Percentiles rank a stretch among this genome's conserved stretches.
phyloP scores from a whole-genome alignment of 345 rosid genomes.

The Melastoma malabathricum region DNA sequence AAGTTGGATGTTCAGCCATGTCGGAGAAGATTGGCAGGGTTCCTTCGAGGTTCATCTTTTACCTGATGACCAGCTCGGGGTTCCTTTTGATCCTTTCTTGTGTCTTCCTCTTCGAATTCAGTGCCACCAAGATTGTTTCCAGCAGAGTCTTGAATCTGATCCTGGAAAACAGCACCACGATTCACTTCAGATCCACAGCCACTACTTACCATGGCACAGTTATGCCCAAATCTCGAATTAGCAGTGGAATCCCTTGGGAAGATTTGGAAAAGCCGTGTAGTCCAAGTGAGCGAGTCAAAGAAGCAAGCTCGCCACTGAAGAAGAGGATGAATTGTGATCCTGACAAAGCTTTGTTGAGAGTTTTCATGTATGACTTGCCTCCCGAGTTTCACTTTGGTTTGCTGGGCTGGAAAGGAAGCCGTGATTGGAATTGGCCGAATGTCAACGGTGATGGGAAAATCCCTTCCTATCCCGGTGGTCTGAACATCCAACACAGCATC shows the following conservation, averaged over 20 bases:
- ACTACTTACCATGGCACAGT: slow-evolving; percentile 16
- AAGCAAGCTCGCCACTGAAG: slow-evolving; percentile 8
- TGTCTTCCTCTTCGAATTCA: slow-evolving; percentile 43
- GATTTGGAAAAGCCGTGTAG: slow-evolving; percentile 8
- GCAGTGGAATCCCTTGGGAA: slow-evolving; percentile 9
- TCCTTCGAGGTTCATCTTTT: slow-evolving; percentile 46
- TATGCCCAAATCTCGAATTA: slow-evolving; percentile 18
- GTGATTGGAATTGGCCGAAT: slow-evolving; percentile 51
- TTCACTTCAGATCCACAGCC: slow-evolving; percentile 20
- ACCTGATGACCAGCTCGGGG: slow-evolving; percentile 34
- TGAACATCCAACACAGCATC: slow-evolving; percentile 78
- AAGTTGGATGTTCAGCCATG: slow-evolving; percentile 13
- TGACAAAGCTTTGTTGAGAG: slow-evolving; percentile 29
- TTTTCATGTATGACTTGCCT: slow-evolving; percentile 77
- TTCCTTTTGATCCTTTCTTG: slow-evolving; percentile 46
- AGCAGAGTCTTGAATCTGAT: slow-evolving; percentile 44
- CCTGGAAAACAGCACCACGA: slow-evolving; percentile 38
- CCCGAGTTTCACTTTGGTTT: slow-evolving; percentile 78
- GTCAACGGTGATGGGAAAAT: slow-evolving; percentile 24
- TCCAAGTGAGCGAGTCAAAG: slow-evolving; percentile 4
- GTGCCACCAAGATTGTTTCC: slow-evolving; percentile 35
- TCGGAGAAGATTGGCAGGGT: slow-evolving; percentile 41
- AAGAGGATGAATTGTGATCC: slow-evolving; percentile 13
- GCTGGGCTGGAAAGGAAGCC: slow-evolving; percentile 57
- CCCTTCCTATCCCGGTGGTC: slow-evolving; percentile 70